Evolutionary conservation across 495 filamentous ascomycete species (phyloP).

Genomic region (Tuber magnatum): DNA sequence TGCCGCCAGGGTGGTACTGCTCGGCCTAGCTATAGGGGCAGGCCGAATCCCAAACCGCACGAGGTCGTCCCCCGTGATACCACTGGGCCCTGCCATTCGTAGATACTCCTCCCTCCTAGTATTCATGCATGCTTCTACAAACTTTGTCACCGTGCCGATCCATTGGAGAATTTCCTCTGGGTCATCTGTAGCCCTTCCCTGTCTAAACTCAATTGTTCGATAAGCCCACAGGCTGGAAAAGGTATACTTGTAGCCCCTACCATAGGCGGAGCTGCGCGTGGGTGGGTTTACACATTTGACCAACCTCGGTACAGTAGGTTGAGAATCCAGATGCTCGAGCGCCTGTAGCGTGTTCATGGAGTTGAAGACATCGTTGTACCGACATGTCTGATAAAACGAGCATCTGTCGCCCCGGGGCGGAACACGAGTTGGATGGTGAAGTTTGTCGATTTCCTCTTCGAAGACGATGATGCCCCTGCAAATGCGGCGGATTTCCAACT

Average conservation of each 20-base stretch:
- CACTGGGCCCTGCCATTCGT: background rate
- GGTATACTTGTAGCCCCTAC: constrained; percentile 16
- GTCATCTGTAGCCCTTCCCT: constrained; percentile 8
- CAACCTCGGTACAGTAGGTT: background rate
- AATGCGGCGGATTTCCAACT: constrained; percentile 6
- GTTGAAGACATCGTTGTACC: background rate
- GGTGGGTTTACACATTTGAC: background rate
- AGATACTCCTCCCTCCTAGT: background rate
- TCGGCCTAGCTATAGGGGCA: background rate
- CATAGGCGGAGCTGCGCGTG: background rate
- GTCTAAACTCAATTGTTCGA: constrained; percentile 22
- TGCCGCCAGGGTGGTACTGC: too few relatives aligned
- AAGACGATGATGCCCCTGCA: constrained; percentile 14
- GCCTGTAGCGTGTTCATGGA: background rate
- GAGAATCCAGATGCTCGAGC: background rate
- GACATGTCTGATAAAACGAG: background rate
- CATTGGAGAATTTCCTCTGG: background rate
- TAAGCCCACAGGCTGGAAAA: background rate
- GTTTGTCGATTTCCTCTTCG: constrained; percentile 9
- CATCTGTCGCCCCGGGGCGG: background rate
- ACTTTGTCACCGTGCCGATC: constrained; percentile 6
- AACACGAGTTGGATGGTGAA: constrained; percentile 1
- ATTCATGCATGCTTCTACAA: constrained; percentile 6
- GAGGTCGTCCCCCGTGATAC: background rate
- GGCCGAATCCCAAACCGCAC: background rate